Conservation (phyloP, 306 rosid species). For the Vigna unguiculata region DNA sequence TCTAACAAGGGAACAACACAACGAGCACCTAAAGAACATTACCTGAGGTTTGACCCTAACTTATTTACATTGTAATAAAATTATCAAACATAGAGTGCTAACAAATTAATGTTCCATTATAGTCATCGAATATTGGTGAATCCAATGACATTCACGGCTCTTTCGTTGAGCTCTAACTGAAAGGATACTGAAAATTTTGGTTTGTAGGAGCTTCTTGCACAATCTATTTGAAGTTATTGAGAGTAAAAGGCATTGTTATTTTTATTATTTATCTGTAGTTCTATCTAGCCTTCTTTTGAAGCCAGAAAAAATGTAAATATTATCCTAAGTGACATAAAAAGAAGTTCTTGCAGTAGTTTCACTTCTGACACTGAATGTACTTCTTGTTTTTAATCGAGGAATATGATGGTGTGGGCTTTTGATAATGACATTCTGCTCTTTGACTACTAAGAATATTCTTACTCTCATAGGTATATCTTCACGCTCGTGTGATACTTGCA, state of each 20-base stretch:
- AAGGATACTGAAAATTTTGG: constrained; percentile 25
- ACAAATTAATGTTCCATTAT: constrained; percentile 14
- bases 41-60: neutral
- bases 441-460: neutral
- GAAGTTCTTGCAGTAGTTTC: neutral
- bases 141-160: neutral
- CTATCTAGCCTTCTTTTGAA: constrained; percentile 12
- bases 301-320: constrained; percentile 9
- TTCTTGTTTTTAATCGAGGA: constrained; percentile 24
- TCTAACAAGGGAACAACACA: constrained; percentile 4
- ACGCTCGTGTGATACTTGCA: constrained; percentile 11
- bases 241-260: constrained; percentile 2
- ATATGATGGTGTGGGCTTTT: neutral
- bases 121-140: constrained; percentile 5
- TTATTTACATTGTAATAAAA: neutral
- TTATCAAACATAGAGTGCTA: neutral
- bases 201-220: constrained; percentile 25
- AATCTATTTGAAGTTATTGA: neutral
- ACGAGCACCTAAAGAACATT: neutral
- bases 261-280: constrained; percentile 26
- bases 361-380: constrained; percentile 6
- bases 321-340: neutral
- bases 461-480: neutral
- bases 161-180: constrained; percentile 26
- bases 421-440: neutral